A percentile compares a stretch with the other conserved stretches of the same genome.
Evolutionary conservation across 164 flowering plant genomes (phyloP).

Genomic region (Echeveria elegans): DNA sequence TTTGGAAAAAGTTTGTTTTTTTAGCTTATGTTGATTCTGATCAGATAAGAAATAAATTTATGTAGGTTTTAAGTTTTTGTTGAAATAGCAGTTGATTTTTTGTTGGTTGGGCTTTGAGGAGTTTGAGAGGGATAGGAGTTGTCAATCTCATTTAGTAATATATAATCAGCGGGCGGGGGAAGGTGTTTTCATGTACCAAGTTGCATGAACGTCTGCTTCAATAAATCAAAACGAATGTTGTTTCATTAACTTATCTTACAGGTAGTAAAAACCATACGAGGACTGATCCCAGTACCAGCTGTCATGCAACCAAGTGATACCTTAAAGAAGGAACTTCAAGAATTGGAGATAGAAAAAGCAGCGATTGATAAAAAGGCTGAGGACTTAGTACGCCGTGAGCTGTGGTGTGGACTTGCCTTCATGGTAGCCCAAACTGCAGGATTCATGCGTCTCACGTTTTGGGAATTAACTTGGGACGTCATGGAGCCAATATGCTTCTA

Average conservation of each 20-base stretch:
- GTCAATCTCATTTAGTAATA: not conserved
- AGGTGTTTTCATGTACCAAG: not conserved
- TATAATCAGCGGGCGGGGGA: not conserved
- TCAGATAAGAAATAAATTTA: not conserved
- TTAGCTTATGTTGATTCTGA: not conserved
- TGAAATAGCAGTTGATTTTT: too few species aligned
- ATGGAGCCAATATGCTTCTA: conserved; percentile 84
- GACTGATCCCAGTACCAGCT: conserved; percentile 26
- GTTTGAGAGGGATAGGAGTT: not conserved
- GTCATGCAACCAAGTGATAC: conserved; percentile 19
- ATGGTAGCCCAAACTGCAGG: conserved; percentile 51
- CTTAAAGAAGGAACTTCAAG: conserved; percentile 32
- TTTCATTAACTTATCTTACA: conserved; percentile 23
- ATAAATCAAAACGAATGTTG: not conserved
- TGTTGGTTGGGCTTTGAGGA: not conserved
- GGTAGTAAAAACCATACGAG: conserved; percentile 50
- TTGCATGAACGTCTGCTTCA: too few species aligned
- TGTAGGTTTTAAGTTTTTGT: not conserved
- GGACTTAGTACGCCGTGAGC: conserved; percentile 37
- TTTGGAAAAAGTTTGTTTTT: not conserved
- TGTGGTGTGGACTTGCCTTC: conserved; percentile 50
- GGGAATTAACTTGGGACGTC: conserved; percentile 83
- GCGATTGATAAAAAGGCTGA: conserved; percentile 45
- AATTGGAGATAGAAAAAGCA: conserved; percentile 39
- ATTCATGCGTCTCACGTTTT: conserved; percentile 73